phyloP scores from a whole-genome alignment of 352 stramenopile genomes.

The Aphanomyces invadans region DNA sequence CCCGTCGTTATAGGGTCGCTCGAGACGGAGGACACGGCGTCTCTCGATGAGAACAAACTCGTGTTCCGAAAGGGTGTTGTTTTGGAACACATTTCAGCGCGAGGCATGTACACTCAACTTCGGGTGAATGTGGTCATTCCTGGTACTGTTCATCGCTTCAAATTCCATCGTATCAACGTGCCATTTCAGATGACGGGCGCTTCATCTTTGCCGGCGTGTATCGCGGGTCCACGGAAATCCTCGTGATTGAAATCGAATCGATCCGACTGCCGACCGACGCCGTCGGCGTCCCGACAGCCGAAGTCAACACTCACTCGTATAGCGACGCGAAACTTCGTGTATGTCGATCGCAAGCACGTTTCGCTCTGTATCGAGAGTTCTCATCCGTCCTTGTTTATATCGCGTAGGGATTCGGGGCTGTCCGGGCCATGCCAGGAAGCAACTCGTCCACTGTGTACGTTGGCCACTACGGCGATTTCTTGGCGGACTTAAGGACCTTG shows the following conservation, averaged over 20 bases:
- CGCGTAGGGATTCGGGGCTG: slow-evolving; percentile 75
- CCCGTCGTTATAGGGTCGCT: slow-evolving; percentile 10
- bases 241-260: slow-evolving; percentile 71
- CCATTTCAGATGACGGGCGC: slow-evolving; percentile 44
- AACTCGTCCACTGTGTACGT: slow-evolving; percentile 27
- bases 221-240: slow-evolving; percentile 78
- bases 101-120: slow-evolving; percentile 77
- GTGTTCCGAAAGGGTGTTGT: slow-evolving; percentile 62
- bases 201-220: slow-evolving; percentile 85
- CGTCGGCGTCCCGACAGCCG: slow-evolving; percentile 42
- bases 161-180: not conserved
- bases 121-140: slow-evolving; percentile 70
- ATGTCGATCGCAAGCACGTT: too few species aligned
- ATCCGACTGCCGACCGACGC: slow-evolving; percentile 48
- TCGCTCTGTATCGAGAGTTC: not conserved
- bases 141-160: not conserved
- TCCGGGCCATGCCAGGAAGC: slow-evolving; percentile 49
- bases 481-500: too few species aligned
- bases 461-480: not conserved
- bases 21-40: not conserved
- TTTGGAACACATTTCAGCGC: slow-evolving; percentile 69
- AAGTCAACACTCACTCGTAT: slow-evolving; percentile 54
- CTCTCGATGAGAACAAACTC: slow-evolving; percentile 38
- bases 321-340: slow-evolving; percentile 62
- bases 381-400: not conserved